Conservation (phyloP, 495 filamentous ascomycete genomes). For the Aspergillus conjunctus region DNA sequence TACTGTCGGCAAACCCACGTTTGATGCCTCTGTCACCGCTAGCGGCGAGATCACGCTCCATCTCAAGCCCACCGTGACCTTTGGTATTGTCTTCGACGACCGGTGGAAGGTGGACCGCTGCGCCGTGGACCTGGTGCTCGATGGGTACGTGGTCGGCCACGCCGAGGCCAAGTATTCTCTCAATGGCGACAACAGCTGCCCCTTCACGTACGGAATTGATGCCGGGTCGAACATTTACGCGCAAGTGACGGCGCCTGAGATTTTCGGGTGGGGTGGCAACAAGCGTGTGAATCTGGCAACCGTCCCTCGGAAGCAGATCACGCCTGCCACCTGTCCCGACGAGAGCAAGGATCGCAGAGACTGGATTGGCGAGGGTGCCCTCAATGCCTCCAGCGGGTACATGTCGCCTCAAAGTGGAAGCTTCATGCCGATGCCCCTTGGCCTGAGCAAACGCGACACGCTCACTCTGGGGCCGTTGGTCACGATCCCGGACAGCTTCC, state of each 20-base stretch:
- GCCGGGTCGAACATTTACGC: constrained; percentile 28
- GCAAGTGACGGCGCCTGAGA: constrained; percentile 19
- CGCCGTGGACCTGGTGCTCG: constrained; percentile 25
- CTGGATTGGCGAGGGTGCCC: no score
- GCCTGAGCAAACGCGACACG: constrained; percentile 8
- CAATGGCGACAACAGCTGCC: constrained; percentile 22
- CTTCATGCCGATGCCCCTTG: no score
- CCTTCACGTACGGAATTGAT: constrained; percentile 32
- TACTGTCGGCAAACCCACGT: constrained; percentile 14
- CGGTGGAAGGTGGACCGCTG: constrained; percentile 24
- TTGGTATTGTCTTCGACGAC: constrained; percentile 32
- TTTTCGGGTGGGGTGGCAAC: constrained; percentile 20
- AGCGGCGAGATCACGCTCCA: constrained; percentile 11
- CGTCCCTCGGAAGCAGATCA: constrained; percentile 11
- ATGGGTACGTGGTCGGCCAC: constrained; percentile 23
- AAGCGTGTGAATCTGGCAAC: neutral
- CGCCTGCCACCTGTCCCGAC: constrained; percentile 1
- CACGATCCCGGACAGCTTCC: constrained; percentile 10
- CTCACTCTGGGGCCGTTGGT: constrained; percentile 10
- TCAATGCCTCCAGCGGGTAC: no score
- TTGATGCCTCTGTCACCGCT: constrained; percentile 21
- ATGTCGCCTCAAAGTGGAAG: no score
- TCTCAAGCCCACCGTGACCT: constrained; percentile 27
- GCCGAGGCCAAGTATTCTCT: constrained; percentile 11
- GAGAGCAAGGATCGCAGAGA: constrained; percentile 2